phyloP scores from a whole-genome alignment of 2,329 filamentous ascomycete genomes.

The Talaromyces verruculosus region DNA sequence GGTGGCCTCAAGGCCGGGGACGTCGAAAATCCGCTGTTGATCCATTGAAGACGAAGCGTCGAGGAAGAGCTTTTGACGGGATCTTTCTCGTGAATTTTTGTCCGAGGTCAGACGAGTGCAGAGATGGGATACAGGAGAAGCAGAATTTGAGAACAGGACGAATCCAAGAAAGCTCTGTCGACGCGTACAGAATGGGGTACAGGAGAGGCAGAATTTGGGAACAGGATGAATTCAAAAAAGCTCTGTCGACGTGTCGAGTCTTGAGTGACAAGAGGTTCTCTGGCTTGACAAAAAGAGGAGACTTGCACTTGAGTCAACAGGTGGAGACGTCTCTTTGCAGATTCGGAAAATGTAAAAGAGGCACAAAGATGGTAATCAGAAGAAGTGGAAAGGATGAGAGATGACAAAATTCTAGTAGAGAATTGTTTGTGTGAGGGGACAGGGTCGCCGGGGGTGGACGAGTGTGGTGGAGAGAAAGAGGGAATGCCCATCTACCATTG shows the following conservation, averaged over 20 bases:
- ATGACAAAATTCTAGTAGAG: not conserved
- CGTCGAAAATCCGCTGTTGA: not conserved
- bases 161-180: not conserved
- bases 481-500: not conserved
- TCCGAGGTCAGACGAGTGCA: not conserved
- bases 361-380: not conserved
- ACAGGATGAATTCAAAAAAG: not conserved
- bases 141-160: not conserved
- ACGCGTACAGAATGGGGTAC: not conserved
- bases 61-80: not conserved
- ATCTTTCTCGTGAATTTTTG: not conserved
- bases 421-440: not conserved
- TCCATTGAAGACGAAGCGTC: not conserved
- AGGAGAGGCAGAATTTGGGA: not conserved
- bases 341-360: not conserved
- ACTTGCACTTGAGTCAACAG: not conserved
- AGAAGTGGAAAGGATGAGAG: not conserved
- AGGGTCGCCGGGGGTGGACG: not conserved
- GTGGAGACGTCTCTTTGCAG: not conserved
- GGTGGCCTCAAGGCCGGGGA: slow-evolving; percentile 2
- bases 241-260: not conserved
- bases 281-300: not conserved
- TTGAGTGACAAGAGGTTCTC: not conserved
- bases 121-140: not conserved
- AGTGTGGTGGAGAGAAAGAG: not conserved